phyloP scores from a whole-genome alignment of 1,284 basidiomycete species.

The Ceratobasidium sp. region DNA sequence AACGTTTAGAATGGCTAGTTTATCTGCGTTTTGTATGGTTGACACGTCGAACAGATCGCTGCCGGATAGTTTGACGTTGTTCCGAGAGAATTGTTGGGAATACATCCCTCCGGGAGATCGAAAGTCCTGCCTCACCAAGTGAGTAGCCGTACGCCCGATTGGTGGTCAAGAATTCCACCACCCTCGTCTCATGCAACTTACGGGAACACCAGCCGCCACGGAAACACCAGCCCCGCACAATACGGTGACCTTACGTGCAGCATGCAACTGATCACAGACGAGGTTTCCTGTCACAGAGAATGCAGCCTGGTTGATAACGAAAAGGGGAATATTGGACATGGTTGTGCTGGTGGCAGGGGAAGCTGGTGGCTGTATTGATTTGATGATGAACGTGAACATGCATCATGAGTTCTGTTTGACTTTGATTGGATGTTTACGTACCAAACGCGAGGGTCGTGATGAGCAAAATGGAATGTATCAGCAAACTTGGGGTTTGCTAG shows the following conservation, averaged over 20 bases:
- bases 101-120: neutral
- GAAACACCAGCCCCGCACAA: constrained; percentile 6
- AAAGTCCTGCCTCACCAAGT: neutral
- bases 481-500: no score
- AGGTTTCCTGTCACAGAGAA: neutral
- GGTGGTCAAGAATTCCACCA: neutral
- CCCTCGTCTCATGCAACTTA: neutral
- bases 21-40: neutral
- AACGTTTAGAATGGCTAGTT: neutral
- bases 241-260: neutral
- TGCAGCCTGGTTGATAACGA: neutral
- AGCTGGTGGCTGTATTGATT: neutral
- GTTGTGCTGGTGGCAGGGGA: neutral
- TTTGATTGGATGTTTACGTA: no score
- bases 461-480: no score
- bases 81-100: no score
- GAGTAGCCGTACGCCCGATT: no score
- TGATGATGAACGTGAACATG: no score
- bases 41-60: neutral
- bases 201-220: neutral
- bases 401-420: no score
- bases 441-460: no score
- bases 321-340: neutral
- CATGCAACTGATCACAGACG: neutral
- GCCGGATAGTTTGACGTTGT: neutral